phyloP scores from a whole-genome alignment of 208 protist species.

The Polymyxa betae region DNA sequence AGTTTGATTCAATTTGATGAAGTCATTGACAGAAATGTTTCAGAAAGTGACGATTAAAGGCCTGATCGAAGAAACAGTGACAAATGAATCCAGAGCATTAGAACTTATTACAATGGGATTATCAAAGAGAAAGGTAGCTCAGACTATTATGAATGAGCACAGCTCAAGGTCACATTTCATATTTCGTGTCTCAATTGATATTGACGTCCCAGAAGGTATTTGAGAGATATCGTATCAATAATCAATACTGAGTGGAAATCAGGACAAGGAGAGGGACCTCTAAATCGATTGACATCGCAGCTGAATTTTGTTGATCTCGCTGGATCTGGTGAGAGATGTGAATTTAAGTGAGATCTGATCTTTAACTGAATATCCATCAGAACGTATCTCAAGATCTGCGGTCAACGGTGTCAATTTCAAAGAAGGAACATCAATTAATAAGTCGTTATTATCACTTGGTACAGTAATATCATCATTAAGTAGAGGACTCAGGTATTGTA shows the following conservation, averaged over 20 bases:
- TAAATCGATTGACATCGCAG: background rate
- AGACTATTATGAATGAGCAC: constrained; percentile 31
- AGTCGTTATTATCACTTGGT: constrained; percentile 19
- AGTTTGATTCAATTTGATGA: too few species aligned
- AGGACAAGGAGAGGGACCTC: background rate
- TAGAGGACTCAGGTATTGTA: background rate
- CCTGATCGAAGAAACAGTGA: constrained; percentile 14
- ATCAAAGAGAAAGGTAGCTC: background rate
- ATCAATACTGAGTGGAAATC: too few species aligned
- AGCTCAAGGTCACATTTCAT: constrained; percentile 35
- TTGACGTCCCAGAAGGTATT: background rate
- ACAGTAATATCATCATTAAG: constrained; percentile 26
- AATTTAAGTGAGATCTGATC: background rate
- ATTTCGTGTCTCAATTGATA: constrained; percentile 30
- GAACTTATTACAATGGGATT: background rate
- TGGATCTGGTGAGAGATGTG: background rate
- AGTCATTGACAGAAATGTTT: too few species aligned
- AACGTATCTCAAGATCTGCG: background rate
- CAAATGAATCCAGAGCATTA: background rate
- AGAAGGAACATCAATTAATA: constrained; percentile 43
- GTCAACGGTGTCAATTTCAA: constrained; percentile 19
- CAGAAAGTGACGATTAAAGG: constrained; percentile 43
- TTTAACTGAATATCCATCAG: background rate
- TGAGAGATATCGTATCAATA: too few species aligned
- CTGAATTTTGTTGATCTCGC: constrained; percentile 49